phyloP scores from a whole-genome alignment of 306 rosid species.

The Citrullus mucosospermus region DNA sequence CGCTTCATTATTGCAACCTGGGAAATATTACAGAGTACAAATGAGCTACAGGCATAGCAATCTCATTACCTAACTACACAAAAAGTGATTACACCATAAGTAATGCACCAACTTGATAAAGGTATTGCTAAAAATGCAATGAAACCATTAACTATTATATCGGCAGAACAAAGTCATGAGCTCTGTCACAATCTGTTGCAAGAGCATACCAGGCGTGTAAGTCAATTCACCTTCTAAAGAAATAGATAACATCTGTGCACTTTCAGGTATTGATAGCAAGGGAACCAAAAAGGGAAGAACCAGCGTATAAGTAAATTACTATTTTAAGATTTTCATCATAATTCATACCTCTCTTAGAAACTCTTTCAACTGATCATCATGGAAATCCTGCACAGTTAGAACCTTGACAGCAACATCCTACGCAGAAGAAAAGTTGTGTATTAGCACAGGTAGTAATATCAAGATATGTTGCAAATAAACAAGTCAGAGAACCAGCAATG shows the following conservation, averaged over 20 bases:
- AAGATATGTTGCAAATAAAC: neutral
- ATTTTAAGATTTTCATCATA: neutral
- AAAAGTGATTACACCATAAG: neutral
- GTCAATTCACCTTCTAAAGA: neutral
- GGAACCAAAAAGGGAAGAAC: neutral
- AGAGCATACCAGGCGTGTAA: neutral
- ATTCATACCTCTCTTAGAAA: conserved; percentile 70
- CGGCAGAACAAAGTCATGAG: neutral
- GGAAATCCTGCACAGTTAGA: conserved; percentile 69
- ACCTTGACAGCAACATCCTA: conserved; percentile 99
- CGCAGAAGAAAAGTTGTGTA: neutral
- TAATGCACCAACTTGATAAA: neutral
- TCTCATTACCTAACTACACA: neutral
- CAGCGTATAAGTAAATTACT: neutral
- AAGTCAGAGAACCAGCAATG: neutral
- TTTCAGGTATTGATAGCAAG: neutral
- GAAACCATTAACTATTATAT: neutral
- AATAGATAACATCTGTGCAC: neutral
- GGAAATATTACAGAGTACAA: conserved; percentile 13
- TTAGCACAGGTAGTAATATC: neutral
- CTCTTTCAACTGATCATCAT: conserved; percentile 77
- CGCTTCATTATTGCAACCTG: conserved; percentile 99
- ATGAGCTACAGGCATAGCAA: neutral
- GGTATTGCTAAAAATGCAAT: neutral
- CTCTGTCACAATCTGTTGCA: neutral